phyloP scores from a whole-genome alignment of 1,284 basidiomycete species.

The Apiotrichum sp. region DNA sequence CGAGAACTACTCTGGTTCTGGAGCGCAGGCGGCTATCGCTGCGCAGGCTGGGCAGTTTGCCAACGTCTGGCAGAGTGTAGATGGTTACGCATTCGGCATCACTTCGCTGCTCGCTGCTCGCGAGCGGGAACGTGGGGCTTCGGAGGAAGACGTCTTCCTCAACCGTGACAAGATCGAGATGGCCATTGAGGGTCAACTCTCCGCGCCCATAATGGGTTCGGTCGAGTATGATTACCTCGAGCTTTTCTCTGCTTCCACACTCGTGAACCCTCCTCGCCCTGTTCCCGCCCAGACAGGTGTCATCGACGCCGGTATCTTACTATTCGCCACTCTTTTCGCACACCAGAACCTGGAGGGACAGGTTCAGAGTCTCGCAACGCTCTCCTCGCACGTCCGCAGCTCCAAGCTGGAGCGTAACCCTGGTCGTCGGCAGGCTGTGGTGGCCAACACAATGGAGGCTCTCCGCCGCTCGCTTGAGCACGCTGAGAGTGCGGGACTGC shows the following conservation, averaged over 20 bases:
- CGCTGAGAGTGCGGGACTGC: slow-evolving; percentile 53
- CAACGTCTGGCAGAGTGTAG: slow-evolving; percentile 76
- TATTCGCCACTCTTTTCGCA: slow-evolving; percentile 76
- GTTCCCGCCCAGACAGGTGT: slow-evolving; percentile 75
- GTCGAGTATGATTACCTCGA: slow-evolving; percentile 80
- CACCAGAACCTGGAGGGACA: slow-evolving; percentile 68
- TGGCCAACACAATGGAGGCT: slow-evolving; percentile 76
- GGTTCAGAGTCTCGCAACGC: slow-evolving; percentile 60
- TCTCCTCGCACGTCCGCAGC: slow-evolving; percentile 59
- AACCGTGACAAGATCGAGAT: slow-evolving; percentile 74
- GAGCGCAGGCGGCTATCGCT: slow-evolving; percentile 86
- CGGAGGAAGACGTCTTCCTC: slow-evolving; percentile 55
- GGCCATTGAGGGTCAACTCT: slow-evolving; percentile 66
- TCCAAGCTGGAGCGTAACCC: slow-evolving; percentile 80
- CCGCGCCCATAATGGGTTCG: slow-evolving; percentile 73
- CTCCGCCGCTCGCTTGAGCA: slow-evolving; percentile 66
- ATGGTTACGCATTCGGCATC: slow-evolving; percentile 89
- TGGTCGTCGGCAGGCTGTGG: slow-evolving; percentile 79
- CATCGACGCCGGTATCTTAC: slow-evolving; percentile 79
- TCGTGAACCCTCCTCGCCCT: slow-evolving; percentile 44
- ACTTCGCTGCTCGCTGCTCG: slow-evolving; percentile 57
- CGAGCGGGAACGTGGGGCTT: slow-evolving; percentile 31
- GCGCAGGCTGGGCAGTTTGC: slow-evolving; percentile 79
- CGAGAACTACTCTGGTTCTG: slow-evolving; percentile 60
- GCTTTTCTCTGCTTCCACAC: slow-evolving; percentile 51